Base-by-base conservation (phyloP, 2,329 filamentous ascomycete genomes). In the Pezicula neosporulosa region DNA sequence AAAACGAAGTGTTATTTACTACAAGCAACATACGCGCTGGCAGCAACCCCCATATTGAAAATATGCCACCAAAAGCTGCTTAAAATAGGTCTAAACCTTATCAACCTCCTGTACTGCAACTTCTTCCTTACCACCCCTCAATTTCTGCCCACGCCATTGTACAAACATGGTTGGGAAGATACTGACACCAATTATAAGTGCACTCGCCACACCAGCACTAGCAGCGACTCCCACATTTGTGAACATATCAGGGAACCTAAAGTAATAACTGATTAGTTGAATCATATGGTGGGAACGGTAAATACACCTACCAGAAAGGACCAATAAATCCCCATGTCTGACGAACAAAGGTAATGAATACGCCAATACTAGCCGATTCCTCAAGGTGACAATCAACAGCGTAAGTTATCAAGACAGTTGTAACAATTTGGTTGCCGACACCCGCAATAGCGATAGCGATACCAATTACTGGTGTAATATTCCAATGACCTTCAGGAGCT, bases 371-470 rank as follows among this genome's bases (percentile, higher is more conserved):
- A 1, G 75, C 75, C 0, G 78, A 71, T 38, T 80, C 72, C 27
- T 77, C 69, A 2, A 68, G 72, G 54, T 81, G 75, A 58, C 77
- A 80, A 56, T 85, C 82, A 1, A 85, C 76, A 0, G 80, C 76
- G 60, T 83, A 85, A 0, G 82, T 83, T 21, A 82, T 77, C 41
- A 82, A 61, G 2, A 83, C 76, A 0, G 82, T 84, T 0, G 81
- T 84, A 15, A 83, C 72, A 39, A 85, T 76, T 63, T 85, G 81
- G 53, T 82, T 83, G 0, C 82, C 81, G 5, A 72, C 76, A 1
- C 73, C 75, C 0, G 70, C 72, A 54, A 79, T 74, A 2, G 72
- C 80, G 6, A 79, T 74, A 2, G 72, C 80, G 6, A 72, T 72
- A 4, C 81, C 80, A 15, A 83, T 60, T 13, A 81, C 68, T 0